Conservation (phyloP, 2,329 filamentous ascomycete genomes). For the Ceratocystiopsis sp. region DNA sequence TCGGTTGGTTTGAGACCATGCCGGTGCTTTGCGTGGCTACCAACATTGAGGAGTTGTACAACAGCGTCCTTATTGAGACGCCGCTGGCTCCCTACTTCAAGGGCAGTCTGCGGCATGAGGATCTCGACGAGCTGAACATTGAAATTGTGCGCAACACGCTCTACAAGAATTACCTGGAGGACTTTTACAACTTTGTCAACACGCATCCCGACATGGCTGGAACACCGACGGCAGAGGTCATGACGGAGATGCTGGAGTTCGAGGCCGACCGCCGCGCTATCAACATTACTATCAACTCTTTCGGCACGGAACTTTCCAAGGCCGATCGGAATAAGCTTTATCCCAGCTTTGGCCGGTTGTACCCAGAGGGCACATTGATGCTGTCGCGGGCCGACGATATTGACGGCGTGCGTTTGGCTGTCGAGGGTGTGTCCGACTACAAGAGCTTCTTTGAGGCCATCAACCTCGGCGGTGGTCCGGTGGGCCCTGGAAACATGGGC, state of each 20-base stretch:
- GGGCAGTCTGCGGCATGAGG: constrained; percentile 85
- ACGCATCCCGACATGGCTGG: constrained; percentile 70
- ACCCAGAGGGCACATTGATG: constrained; percentile 90
- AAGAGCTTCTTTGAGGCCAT: constrained; percentile 91
- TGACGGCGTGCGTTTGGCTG: constrained; percentile 81
- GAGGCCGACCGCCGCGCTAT: constrained; percentile 93
- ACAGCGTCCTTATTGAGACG: constrained; percentile 92
- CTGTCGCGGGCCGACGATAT: constrained; percentile 87
- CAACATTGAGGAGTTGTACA: constrained; percentile 97
- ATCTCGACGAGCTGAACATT: constrained; percentile 96
- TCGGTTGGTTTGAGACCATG: constrained; percentile 99
- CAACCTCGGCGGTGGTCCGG: constrained; percentile 53
- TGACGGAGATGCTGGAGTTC: constrained; percentile 91
- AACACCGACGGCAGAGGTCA: constrained; percentile 82
- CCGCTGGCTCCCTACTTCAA: constrained; percentile 96
- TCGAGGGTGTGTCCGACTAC: constrained; percentile 87
- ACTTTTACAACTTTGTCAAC: constrained; percentile 92
- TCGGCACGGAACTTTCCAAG: constrained; percentile 91
- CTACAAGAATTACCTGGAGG: constrained; percentile 98
- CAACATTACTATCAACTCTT: constrained; percentile 98
- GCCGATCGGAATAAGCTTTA: constrained; percentile 91
- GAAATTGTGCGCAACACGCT: constrained; percentile 97
- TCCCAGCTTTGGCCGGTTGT: constrained; percentile 75
- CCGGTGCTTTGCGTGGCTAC: constrained; percentile 94
- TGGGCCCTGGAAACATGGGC: constrained; percentile 68